These are phyloP conservation scores for Cephaloascus albidus DNA, from an alignment of 805 yeast species.

Conservation along the genomic window DNA sequence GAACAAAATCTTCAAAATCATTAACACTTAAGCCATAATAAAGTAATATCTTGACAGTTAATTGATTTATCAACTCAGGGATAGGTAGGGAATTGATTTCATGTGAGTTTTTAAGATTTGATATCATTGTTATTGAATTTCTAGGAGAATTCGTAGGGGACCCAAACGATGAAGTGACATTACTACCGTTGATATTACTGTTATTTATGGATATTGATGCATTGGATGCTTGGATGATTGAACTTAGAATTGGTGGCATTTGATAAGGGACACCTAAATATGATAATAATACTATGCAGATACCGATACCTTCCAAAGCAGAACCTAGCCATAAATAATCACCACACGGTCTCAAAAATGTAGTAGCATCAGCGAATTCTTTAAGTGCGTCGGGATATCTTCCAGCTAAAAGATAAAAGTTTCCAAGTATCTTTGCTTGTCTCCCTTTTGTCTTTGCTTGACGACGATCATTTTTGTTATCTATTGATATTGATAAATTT, in stretches of 20 bases:
- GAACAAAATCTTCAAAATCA: constrained; percentile 67
- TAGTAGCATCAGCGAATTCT: constrained; percentile 67
- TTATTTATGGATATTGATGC: constrained; percentile 8
- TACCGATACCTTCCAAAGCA: constrained; percentile 73
- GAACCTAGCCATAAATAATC: constrained; percentile 88
- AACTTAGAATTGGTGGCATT: constrained; percentile 26
- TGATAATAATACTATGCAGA: constrained; percentile 52
- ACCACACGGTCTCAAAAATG: constrained; percentile 45
- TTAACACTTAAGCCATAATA: constrained; percentile 34
- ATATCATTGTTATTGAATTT: constrained; percentile 16
- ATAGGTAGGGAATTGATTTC: constrained; percentile 16
- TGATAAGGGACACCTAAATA: constrained; percentile 45
- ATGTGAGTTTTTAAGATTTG: constrained; percentile 14
- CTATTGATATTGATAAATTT: constrained; percentile 18
- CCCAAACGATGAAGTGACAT: background rate
- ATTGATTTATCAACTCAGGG: constrained; percentile 22
- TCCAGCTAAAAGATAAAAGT: constrained; percentile 75
- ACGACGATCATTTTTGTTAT: constrained; percentile 21
- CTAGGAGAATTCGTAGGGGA: constrained; percentile 18
- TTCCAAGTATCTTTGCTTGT: constrained; percentile 65
- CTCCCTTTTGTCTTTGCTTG: constrained; percentile 41
- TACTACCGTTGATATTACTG: background rate
- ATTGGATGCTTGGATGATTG: constrained; percentile 21
- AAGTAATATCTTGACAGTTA: constrained; percentile 16
- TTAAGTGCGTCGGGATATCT: constrained; percentile 60